These are phyloP conservation scores for Penicillium sp. DNA, from an alignment of 2,329 filamentous ascomycete genomes.

Conservation along the genomic window DNA sequence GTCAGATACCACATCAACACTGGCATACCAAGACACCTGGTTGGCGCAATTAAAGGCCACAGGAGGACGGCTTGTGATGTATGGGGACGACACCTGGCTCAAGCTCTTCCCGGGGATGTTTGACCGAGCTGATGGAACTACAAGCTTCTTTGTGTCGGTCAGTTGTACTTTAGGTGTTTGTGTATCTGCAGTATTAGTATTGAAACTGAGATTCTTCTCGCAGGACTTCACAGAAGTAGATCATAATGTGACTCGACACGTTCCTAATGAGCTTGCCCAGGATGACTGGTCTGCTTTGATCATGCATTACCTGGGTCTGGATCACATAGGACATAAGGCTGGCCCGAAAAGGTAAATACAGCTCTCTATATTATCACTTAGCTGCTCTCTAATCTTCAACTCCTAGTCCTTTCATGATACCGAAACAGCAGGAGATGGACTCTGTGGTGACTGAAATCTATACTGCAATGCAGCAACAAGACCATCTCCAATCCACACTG, in stretches of 20 bases:
- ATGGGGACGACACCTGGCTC: slow-evolving; percentile 97
- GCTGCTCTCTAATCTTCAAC: slow-evolving; percentile 28
- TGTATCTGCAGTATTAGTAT: neutral
- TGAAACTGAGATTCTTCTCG: slow-evolving; percentile 15
- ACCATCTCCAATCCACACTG: slow-evolving; percentile 73
- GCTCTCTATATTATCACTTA: slow-evolving; percentile 2
- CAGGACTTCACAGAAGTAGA: slow-evolving; percentile 98
- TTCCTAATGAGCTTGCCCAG: slow-evolving; percentile 70
- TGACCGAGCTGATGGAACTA: slow-evolving; percentile 83
- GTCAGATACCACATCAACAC: slow-evolving; percentile 82
- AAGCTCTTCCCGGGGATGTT: slow-evolving; percentile 93
- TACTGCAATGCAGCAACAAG: slow-evolving; percentile 66
- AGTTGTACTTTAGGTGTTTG: slow-evolving; percentile 41
- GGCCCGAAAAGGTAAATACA: slow-evolving; percentile 70
- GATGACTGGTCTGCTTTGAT: slow-evolving; percentile 92
- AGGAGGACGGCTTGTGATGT: slow-evolving; percentile 81
- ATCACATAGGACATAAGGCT: slow-evolving; percentile 96
- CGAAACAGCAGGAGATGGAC: slow-evolving; percentile 95
- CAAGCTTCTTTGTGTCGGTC: slow-evolving; percentile 97
- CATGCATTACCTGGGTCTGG: slow-evolving; percentile 90
- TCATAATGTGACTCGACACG: slow-evolving; percentile 91
- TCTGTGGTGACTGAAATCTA: slow-evolving; percentile 74
- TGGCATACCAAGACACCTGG: slow-evolving; percentile 92
- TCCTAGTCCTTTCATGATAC: slow-evolving; percentile 78
- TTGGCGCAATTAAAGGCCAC: slow-evolving; percentile 84